phyloP scores from a whole-genome alignment of 2,329 filamentous ascomycete genomes.

The Aspergillus eucalypticola region DNA sequence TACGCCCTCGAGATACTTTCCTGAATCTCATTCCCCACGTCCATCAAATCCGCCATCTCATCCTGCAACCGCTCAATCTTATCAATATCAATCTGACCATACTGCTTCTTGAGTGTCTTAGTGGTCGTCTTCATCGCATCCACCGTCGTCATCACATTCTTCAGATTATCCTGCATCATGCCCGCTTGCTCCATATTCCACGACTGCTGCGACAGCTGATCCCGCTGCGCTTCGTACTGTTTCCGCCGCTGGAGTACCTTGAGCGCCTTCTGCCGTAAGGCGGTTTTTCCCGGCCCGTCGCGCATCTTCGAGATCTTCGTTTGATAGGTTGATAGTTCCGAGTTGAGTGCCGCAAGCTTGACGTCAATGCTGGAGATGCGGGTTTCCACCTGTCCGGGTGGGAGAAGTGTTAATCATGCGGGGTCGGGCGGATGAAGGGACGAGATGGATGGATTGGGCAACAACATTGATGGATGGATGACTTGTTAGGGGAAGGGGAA shows the following conservation, averaged over 20 bases:
- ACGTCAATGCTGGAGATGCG: slow-evolving; percentile 87
- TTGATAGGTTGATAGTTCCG: slow-evolving; percentile 86
- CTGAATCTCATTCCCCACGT: slow-evolving; percentile 97
- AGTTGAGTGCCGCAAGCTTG: slow-evolving; percentile 88
- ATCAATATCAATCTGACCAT: slow-evolving; percentile 95
- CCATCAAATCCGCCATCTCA: slow-evolving; percentile 97
- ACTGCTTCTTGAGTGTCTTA: slow-evolving; percentile 88
- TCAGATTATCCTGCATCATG: slow-evolving; percentile 98
- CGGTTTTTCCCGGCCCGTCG: slow-evolving; percentile 88
- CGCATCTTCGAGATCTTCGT: slow-evolving; percentile 87
- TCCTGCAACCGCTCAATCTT: slow-evolving; percentile 98
- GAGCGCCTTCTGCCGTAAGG: slow-evolving; percentile 89
- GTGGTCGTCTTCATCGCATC: slow-evolving; percentile 97
- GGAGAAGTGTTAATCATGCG: background rate
- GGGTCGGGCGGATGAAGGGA: slow-evolving; percentile 3
- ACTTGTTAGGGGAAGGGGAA: slow-evolving; percentile 11
- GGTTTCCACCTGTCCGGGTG: slow-evolving; percentile 64
- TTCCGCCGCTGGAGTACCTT: slow-evolving; percentile 92
- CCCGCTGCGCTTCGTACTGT: slow-evolving; percentile 89
- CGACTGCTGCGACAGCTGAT: slow-evolving; percentile 88
- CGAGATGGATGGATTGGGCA: slow-evolving; percentile 11
- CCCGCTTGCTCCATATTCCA: slow-evolving; percentile 99
- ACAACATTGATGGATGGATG: slow-evolving; percentile 9
- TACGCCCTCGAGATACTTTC: slow-evolving; percentile 89
- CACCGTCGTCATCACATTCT: slow-evolving; percentile 97